Evolutionary conservation across 305 asterid genomes (phyloP), one percentile per base, ranked within the genome.

Genomic region (Ilex paraguariensis): DNA sequence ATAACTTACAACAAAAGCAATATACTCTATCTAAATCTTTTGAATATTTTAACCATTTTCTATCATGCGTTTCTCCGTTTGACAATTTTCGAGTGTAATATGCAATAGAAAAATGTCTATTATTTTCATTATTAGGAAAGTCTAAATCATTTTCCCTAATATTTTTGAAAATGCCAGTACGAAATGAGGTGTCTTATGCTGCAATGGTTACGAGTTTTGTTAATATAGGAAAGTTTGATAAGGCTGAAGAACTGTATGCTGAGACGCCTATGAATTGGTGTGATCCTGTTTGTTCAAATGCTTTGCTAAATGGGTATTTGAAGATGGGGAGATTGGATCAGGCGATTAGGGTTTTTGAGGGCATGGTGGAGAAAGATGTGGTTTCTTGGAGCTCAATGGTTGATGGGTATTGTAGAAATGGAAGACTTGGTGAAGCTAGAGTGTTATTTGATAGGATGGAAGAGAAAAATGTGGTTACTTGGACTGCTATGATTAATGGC

Each of bases 311-410:
- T 79, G 96, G 94, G 52, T 88, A 81, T 70, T 61, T 86, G 70
- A 91, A 73, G 67, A 31, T 52, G 44, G 85, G 94, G 48, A 77
- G 57, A 61, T 62, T 88, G 75, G 84, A 73, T 31, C 78, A 86
- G 62, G 96, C 87, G 32, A 70, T 79, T 62, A 61, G 48, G 60
- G 58, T 84, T 69, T 88, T 91, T 45, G 78, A 77, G 42, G 74
- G 76, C 14, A 84, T 88, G 90, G 71, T 56, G 64, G 76, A 66
- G 82, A 91, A 75, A 58, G 83, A 86, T 72, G 84, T 83, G 31
- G 92, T 88, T 53, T 72, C 92, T 58, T 86, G 91, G 84, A 91
- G 96, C 81, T 82, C 83, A 13, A 84, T 91, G 96, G 87, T 91
- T 62, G 90, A 86, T 75, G 95, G 95, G 13, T 82, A 82, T 57